Evolutionary conservation across 495 filamentous ascomycete species (phyloP).

Genomic region (Emericellopsis terricola): DNA sequence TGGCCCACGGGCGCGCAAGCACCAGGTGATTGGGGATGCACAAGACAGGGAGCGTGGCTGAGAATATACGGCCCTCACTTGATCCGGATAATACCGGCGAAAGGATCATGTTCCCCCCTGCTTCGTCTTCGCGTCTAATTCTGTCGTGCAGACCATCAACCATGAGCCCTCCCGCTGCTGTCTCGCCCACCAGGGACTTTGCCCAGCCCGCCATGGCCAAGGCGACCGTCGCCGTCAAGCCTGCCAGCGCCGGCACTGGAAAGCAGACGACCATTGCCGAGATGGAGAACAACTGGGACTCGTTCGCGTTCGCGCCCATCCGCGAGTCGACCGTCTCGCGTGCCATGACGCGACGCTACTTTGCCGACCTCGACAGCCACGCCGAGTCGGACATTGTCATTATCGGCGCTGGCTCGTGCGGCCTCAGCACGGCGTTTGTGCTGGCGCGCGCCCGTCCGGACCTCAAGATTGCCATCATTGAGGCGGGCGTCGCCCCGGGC

Average conservation of each 20-base stretch:
- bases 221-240: slow-evolving; percentile 9
- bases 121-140: slow-evolving; percentile 12
- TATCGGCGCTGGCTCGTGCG: slow-evolving; percentile 74
- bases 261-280: slow-evolving; percentile 37
- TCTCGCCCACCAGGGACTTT: slow-evolving; percentile 3
- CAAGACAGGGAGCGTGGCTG: slow-evolving; percentile 36
- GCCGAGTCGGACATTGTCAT: slow-evolving; percentile 88
- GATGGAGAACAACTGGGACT: slow-evolving; percentile 50
- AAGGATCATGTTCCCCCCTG: slow-evolving; percentile 75
- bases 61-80: slow-evolving; percentile 95
- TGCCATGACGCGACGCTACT: slow-evolving; percentile 86
- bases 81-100: slow-evolving; percentile 99
- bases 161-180: slow-evolving; percentile 60
- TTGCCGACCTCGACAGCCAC: slow-evolving; percentile 71
- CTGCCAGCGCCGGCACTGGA: slow-evolving; percentile 16
- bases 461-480: slow-evolving; percentile 81
- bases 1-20: too few relatives aligned
- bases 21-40: too few relatives aligned
- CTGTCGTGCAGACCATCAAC: too few relatives aligned
- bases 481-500: slow-evolving; percentile 70
- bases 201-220: slow-evolving; percentile 14
- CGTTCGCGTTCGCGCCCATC: slow-evolving; percentile 70
- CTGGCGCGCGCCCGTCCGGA: slow-evolving; percentile 72
- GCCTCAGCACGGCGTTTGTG: slow-evolving; percentile 66
- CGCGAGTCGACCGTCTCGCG: slow-evolving; percentile 80